Conservation (phyloP, 306 rosid genomes). For the Oxytropis ochrocephala region DNA sequence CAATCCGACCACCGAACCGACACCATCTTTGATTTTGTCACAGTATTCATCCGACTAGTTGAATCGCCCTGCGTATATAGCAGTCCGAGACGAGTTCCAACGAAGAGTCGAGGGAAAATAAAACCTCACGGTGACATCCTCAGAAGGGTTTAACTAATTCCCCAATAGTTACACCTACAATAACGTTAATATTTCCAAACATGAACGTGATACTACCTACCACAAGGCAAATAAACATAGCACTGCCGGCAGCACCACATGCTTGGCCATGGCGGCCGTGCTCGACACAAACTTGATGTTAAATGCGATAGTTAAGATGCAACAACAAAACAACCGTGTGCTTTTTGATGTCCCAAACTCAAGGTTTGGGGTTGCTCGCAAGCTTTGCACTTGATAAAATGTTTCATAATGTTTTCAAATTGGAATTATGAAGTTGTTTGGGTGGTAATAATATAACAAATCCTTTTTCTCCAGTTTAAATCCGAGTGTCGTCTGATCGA, state of each 20-base stretch:
- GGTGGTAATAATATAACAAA: neutral
- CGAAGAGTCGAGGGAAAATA: slow-evolving; percentile 47
- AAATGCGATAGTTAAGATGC: slow-evolving; percentile 87
- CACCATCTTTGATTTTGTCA: no score
- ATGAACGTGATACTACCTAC: slow-evolving; percentile 87
- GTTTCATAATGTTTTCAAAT: neutral
- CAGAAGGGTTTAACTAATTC: slow-evolving; percentile 76
- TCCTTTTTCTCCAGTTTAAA: no score
- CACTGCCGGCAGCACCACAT: slow-evolving; percentile 57
- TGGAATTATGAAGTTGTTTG: neutral
- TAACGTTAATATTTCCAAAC: slow-evolving; percentile 70
- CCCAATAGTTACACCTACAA: slow-evolving; percentile 62
- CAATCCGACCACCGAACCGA: no score
- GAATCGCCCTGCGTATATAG: slow-evolving; percentile 57
- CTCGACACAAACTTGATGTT: slow-evolving; percentile 76
- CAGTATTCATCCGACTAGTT: slow-evolving; percentile 74
- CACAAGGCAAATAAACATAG: slow-evolving; percentile 80
- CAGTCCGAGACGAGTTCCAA: slow-evolving; percentile 64
- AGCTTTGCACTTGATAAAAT: slow-evolving; percentile 46
- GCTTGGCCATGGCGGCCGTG: slow-evolving; percentile 82
- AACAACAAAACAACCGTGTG: slow-evolving; percentile 85
- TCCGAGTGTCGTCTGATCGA: no score
- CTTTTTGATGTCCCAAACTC: slow-evolving; percentile 77
- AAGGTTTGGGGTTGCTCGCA: slow-evolving; percentile 82
- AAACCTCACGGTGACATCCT: slow-evolving; percentile 34